A percentile compares a stretch with the other conserved stretches of the same genome.
Evolutionary conservation across 1,284 basidiomycete genomes (phyloP).

Genomic region (Tilletia setariae): DNA sequence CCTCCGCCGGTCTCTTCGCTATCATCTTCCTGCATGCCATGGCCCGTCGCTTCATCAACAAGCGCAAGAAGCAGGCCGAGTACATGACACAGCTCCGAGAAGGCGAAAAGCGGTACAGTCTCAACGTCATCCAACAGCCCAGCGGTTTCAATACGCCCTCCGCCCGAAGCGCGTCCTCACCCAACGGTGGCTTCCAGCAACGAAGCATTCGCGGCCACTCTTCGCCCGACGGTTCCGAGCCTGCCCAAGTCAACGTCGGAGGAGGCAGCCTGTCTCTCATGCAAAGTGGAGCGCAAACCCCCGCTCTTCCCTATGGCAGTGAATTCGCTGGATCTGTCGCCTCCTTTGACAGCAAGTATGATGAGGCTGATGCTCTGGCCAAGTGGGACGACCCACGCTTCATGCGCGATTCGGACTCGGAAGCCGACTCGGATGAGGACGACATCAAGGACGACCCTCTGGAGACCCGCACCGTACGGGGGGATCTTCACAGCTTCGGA

Average conservation of each 20-base stretch:
- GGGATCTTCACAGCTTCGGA: slow-evolving; percentile 5
- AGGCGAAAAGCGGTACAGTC: slow-evolving; percentile 8
- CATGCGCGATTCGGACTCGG: slow-evolving; percentile 14
- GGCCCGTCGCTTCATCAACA: slow-evolving; percentile 13
- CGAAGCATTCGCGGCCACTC: background rate
- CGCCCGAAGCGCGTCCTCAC: background rate
- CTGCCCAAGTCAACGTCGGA: background rate
- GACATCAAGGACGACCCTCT: slow-evolving; percentile 15
- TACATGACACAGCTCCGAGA: slow-evolving; percentile 13
- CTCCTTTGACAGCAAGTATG: slow-evolving; percentile 14
- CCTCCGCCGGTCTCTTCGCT: slow-evolving; percentile 33
- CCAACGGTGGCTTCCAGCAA: background rate
- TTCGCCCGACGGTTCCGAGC: slow-evolving; percentile 7
- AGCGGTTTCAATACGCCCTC: slow-evolving; percentile 1
- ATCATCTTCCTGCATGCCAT: slow-evolving; percentile 37
- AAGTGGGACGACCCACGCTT: slow-evolving; percentile 16
- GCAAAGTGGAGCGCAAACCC: background rate
- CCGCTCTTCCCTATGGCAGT: slow-evolving; percentile 1
- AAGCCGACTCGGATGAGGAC: background rate
- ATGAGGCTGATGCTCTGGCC: slow-evolving; percentile 9
- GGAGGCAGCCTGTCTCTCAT: background rate
- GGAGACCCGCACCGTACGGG: background rate
- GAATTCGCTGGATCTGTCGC: background rate
- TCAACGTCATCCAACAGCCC: slow-evolving; percentile 1
- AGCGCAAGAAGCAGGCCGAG: slow-evolving; percentile 12